Conservation (phyloP, 306 rosid genomes). For the Sophora flavescens region DNA sequence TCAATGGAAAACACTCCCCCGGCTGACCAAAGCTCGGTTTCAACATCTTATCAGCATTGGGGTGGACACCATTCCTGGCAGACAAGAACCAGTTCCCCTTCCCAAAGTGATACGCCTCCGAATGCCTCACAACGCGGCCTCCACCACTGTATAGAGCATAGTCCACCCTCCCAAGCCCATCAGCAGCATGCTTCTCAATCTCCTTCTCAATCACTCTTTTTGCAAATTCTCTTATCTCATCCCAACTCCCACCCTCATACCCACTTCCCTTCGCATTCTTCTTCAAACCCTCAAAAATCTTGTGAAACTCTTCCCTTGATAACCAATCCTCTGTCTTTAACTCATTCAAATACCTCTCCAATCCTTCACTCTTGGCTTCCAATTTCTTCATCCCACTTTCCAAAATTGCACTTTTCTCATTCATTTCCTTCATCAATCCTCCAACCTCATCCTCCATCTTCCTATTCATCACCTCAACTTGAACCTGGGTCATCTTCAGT, state of each 20-base stretch:
- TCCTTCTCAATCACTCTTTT: constrained; percentile 74
- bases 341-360: constrained; percentile 69
- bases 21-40: constrained; percentile 97
- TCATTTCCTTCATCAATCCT: constrained; percentile 69
- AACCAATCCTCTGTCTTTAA: constrained; percentile 71
- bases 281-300: constrained; percentile 63
- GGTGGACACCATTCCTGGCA: constrained; percentile 55
- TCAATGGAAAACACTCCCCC: constrained; percentile 90
- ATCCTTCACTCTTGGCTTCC: constrained; percentile 58
- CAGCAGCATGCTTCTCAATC: constrained; percentile 90
- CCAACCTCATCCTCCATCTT: constrained; percentile 72
- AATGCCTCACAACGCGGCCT: constrained; percentile 73
- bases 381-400: constrained; percentile 61
- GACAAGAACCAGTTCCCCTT: constrained; percentile 64
- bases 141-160: constrained; percentile 81
- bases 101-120: constrained; percentile 58
- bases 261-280: constrained; percentile 51
- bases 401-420: constrained; percentile 55
- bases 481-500: constrained; percentile 81
- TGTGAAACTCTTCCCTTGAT: constrained; percentile 78
- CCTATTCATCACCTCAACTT: constrained; percentile 82
- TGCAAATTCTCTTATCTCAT: constrained; percentile 78
- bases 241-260: constrained; percentile 61
- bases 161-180: constrained; percentile 90
- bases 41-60: constrained; percentile 77